Evolutionary conservation across 106 monocot species (phyloP), one percentile per base, ranked within the genome.

Genomic region (Hemerocallis citrina): DNA sequence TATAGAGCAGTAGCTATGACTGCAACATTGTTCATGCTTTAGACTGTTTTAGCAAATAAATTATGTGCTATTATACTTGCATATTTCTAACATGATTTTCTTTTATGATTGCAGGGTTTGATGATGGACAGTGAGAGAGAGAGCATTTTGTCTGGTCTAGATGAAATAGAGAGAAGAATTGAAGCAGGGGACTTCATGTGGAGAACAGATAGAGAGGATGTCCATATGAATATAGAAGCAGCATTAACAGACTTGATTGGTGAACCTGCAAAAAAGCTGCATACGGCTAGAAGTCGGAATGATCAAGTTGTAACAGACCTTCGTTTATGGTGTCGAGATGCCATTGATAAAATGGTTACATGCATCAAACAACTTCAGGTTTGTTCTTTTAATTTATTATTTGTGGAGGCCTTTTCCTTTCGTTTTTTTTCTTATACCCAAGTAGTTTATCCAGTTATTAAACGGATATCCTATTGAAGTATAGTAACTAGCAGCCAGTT

Each of bases 221-320:
- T 96, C 22, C 96, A 96, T 61, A 96, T 96, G 96, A 96, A 96
- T 54, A 96, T 96, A 45, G 96, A 96, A 70, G 96, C 96, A 54
- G 83, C 81, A 41, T 75, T 96, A 5, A 96, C 77, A 11, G 91
- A 91, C 33, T 61, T 84, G 68, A 83, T 96, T 29, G 96, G 96
- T 40, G 96, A 96, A 64, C 96, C 96, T 17, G 90, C 91, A 29
- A 96, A 91, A 68, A 96, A 96, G 67, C 84, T 96, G 33, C 96
- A 96, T 28, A 96, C 96, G 48, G 96, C 96, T 28, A 90, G 96
- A 70, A 87, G 96, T 56, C 70, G 96, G 20, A 96, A 90, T 73
- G 96, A 96, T 72, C 96, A 96, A 69, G 81, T 96, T 61, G 78
- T 84, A 13, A 96, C 96, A 16, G 90, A 90, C 67, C 76, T 96